Evolutionary conservation across 176 grass and related monocot genomes (phyloP).

Genomic region (Poa pratensis): DNA sequence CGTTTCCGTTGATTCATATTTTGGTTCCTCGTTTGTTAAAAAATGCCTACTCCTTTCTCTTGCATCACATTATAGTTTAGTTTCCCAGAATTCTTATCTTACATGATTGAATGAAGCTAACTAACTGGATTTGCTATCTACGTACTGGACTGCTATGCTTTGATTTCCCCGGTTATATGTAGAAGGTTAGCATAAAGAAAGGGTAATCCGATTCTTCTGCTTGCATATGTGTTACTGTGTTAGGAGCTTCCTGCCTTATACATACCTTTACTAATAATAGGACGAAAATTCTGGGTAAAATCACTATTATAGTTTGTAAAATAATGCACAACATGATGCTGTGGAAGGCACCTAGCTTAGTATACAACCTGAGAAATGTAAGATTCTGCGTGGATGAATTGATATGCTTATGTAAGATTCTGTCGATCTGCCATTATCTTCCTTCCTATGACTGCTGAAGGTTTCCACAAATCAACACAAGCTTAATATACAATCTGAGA

Average conservation of each 20-base stretch:
- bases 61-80: neutral
- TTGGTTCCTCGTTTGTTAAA: neutral
- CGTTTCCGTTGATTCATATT: neutral
- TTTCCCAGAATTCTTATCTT: neutral
- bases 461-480: neutral
- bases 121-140: neutral
- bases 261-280: too few species aligned
- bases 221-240: too few species aligned
- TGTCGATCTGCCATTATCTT: too few species aligned
- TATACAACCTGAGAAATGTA: too few species aligned
- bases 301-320: neutral
- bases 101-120: neutral
- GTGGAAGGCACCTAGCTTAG: neutral
- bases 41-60: neutral
- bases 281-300: too few species aligned
- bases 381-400: too few species aligned
- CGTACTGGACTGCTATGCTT: too few species aligned
- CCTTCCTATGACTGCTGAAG: neutral
- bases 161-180: neutral
- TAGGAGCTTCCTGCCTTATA: too few species aligned
- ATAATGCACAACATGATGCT: conserved; percentile 4
- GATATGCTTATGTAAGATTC: too few species aligned
- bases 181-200: neutral
- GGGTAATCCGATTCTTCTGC: neutral
- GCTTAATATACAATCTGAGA: too few species aligned